Evolutionary conservation across 495 filamentous ascomycete species (phyloP).

Genomic region (Cercophora sp.): DNA sequence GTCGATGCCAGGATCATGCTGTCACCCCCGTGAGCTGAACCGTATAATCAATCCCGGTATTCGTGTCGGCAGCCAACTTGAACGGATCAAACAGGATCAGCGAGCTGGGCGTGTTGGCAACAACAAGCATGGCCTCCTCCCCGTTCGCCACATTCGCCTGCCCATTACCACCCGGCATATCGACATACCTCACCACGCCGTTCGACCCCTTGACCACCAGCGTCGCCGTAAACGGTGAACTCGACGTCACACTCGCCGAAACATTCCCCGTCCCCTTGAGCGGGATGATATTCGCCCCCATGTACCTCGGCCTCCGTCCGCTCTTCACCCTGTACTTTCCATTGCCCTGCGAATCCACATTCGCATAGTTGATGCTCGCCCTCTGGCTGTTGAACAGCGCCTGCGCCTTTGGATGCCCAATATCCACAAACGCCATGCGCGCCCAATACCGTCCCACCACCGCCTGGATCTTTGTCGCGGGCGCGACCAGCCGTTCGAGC

Average conservation of each 20-base stretch:
- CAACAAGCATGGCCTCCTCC: constrained; percentile 41
- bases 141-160: constrained; percentile 24
- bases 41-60: constrained; percentile 35
- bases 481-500: constrained; percentile 30
- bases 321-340: constrained; percentile 41
- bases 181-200: constrained; percentile 28
- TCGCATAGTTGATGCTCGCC: constrained; percentile 36
- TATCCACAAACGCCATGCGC: constrained; percentile 44
- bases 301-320: constrained; percentile 39
- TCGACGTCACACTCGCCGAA: constrained; percentile 28
- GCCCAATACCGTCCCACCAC: constrained; percentile 45
- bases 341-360: constrained; percentile 32
- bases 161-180: constrained; percentile 23
- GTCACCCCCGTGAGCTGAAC: constrained; percentile 37
- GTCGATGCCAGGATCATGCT: neutral
- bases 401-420: constrained; percentile 37
- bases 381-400: constrained; percentile 28
- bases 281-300: constrained; percentile 45
- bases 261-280: constrained; percentile 32
- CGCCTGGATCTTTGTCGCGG: constrained; percentile 32
- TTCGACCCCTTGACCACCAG: constrained; percentile 31
- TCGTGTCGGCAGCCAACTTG: constrained; percentile 34
- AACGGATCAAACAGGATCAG: constrained; percentile 43
- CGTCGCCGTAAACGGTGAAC: constrained; percentile 28
- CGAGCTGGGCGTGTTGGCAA: constrained; percentile 38